Evolutionary conservation across 345 rosid genomes (phyloP), one percentile per base, ranked within the genome.

Genomic region (Arabidopsis arenosa): DNA sequence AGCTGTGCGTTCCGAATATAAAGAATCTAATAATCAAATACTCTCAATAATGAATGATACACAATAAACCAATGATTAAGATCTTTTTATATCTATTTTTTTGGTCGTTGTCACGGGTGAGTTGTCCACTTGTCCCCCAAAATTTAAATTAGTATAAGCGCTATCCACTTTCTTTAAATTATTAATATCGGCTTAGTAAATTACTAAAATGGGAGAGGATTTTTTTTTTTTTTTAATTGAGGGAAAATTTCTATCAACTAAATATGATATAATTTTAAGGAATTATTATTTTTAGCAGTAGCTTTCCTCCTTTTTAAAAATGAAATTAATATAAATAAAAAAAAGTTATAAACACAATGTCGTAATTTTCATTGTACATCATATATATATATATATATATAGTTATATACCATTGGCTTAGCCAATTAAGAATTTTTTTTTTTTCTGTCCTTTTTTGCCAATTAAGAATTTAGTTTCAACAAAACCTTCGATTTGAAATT

Each of bases 111-210:
- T 77, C 80, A 77, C 76, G 76, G 68, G 9, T 71, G 73, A 71
- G 76, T 71, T 71, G 80, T 77, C 72, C 76, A 69, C 64, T 76
- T 76, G 80, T 70, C 80, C 75, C 70, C 74, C 37, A 3, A 1
- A 0, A 8, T 77, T 63, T 55, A 55, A 63, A 66, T 26, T 71
- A 44, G 18, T 30, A 71, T 71, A 64, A 55, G 51, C 15, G 0
- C 28, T 7, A 47, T 57, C 76, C 54, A 77, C 66, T 77, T 64
- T 58, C 72, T 23, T 18, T 39, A 45, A 57, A 64, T 54, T 36
- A 77, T 77, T 70, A 44, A 47, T 64, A 36, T 36, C 28, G 6
- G 4, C 63, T 30, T 15, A 1, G 7, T 44, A 33, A 53, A 51
- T 13, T 63, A 49, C 14, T 41, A 11, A 45, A 64, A 13, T 14